These are phyloP conservation scores for Medakamo hakoo DNA, from an alignment of 139 green algal species.

Conservation along the genomic window DNA sequence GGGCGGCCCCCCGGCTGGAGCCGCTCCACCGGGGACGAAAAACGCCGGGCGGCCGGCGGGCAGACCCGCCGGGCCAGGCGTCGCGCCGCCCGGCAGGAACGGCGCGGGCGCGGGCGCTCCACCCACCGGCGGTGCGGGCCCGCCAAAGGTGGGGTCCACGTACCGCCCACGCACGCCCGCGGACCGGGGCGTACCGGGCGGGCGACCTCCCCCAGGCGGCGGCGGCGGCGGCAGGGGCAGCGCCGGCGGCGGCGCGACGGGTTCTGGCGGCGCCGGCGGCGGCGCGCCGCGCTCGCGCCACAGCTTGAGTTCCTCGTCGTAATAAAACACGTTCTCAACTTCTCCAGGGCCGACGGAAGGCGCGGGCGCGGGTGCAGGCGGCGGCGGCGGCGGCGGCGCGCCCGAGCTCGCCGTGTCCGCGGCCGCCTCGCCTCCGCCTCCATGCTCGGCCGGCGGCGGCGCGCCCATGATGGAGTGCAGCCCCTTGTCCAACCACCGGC, in stretches of 20 bases:
- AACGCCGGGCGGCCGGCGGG: no score
- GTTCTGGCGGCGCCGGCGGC: not conserved
- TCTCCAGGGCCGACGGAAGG: not conserved
- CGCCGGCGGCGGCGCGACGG: not conserved
- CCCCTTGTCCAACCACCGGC: not conserved
- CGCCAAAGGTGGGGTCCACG: not conserved
- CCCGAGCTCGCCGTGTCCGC: no score
- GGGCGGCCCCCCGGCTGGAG: no score
- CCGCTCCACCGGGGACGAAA: no score
- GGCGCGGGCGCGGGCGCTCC: no score
- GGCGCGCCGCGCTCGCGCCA: conserved; percentile 1
- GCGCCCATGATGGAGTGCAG: not conserved
- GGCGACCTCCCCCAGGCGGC: not conserved
- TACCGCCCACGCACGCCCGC: not conserved
- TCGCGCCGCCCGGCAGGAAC: no score
- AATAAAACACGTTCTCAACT: not conserved
- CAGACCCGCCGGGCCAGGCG: no score
- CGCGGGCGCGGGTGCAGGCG: not conserved
- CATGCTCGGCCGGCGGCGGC: no score
- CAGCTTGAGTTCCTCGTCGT: not conserved
- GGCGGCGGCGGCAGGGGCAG: not conserved
- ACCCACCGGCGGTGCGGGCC: no score
- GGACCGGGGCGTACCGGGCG: no score
- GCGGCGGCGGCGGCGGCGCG: no score
- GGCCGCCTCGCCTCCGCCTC: no score